Percentiles rank a stretch among this genome's conserved stretches.
These are phyloP conservation scores for Fusarium austroafricanum DNA, from an alignment of 2,329 filamentous ascomycete species.

Conservation along the genomic window DNA sequence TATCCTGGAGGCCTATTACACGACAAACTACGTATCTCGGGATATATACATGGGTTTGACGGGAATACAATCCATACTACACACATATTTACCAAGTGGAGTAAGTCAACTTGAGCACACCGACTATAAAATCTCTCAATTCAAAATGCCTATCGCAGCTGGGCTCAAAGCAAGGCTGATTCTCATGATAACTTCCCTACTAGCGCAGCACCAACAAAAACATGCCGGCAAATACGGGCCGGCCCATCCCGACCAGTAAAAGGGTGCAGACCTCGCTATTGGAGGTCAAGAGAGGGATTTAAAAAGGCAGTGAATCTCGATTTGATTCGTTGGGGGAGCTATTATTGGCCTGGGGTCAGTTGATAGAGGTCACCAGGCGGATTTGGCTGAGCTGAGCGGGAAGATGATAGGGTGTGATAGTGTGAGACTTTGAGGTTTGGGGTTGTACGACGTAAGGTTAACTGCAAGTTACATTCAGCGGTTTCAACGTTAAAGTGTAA, in stretches of 20 bases:
- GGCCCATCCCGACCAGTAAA: constrained; percentile 36
- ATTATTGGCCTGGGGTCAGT: constrained; percentile 21
- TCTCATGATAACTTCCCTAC: constrained; percentile 15
- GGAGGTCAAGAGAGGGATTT: constrained; percentile 8
- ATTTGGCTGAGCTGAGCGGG: constrained; percentile 23
- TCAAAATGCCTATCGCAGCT: neutral
- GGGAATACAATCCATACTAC: too few species aligned
- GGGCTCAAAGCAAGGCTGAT: constrained; percentile 30
- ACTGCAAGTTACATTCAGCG: neutral
- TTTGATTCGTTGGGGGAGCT: constrained; percentile 28
- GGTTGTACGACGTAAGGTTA: constrained; percentile 10
- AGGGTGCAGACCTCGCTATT: neutral
- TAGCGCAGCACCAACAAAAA: constrained; percentile 10
- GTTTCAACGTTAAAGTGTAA: neutral
- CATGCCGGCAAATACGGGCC: constrained; percentile 28
- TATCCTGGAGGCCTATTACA: too few species aligned
- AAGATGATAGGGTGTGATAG: constrained; percentile 3
- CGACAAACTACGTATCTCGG: too few species aligned
- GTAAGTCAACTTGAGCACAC: too few species aligned
- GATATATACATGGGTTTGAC: too few species aligned
- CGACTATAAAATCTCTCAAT: neutral
- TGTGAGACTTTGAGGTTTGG: constrained; percentile 15
- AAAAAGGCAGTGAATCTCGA: constrained; percentile 6
- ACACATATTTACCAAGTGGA: neutral
- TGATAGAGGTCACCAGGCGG: constrained; percentile 31